Evolutionary conservation across 768 basidiomycete species (phyloP), one percentile per base, ranked within the genome.

Genomic region (Amanita pallidorosea): DNA sequence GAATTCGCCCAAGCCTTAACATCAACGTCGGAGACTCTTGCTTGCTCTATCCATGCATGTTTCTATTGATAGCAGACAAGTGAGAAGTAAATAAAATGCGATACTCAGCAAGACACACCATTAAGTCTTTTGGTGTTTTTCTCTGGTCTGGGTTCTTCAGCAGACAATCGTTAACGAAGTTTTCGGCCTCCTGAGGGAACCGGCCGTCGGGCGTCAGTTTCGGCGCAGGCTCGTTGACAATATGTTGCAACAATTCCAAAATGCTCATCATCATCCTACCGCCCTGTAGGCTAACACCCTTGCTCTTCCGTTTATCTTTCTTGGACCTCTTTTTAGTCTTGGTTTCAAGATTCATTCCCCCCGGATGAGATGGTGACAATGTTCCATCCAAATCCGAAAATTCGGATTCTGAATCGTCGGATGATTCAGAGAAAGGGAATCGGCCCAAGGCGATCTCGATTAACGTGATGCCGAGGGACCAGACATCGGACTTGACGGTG

Each of bases 261-360:
- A 99, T 98, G 60, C 86, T 89, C 94, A 99, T 97, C 57, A 92
- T 96, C 86, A 91, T 93, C 27, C 87, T 88, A 1, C 91, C 89
- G 34, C 95, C 95, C 63, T 94, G 91, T 56, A 96, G 68, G 58
- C 85, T 88, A 51, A 97, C 95, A 44, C 95, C 95, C 59, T 81
- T 87, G 62, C 86, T 89, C 77, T 90, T 91, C 61, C 85, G 72
- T 67, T 85, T 86, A 57, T 88, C 86, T 66, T 85, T 82, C 73
- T 85, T 86, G 54, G 68, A 57, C 45, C 70, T 79, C 58, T 61
- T 70, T 18, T 29, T 49, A 15, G 27, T 13, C 37, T 45, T 51
- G 20, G 50, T 63, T 17, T 65, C 67, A 31, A 74, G 67, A n/a
- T 70, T 62, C 57, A 81, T 68, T 18, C 76, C 73, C 25, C 73